Base-by-base conservation (phyloP, 2,329 filamentous ascomycete species). In the Helicocarpus griseus region DNA sequence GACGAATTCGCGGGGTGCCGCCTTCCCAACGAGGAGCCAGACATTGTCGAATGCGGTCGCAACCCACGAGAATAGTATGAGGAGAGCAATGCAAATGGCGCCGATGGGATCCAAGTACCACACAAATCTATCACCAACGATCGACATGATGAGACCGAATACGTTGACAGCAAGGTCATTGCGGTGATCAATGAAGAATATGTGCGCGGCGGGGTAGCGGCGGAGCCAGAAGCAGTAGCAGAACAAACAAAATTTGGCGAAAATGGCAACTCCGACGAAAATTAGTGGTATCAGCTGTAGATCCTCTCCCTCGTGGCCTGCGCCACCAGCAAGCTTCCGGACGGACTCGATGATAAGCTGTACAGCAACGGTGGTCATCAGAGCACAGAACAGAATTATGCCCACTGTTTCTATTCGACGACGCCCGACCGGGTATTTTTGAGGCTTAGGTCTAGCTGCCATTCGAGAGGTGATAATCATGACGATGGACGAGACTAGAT, bases 341-440 rank as follows among this genome's bases (percentile, higher is more conserved):
- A 71, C 72, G 21, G 80, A 83, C 56, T 82, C 77, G 51, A 83
- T 67, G 45, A 81, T 75, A 26, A 84, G 69, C 59, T 83, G 77
- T 26, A 83, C 78, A 45, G 81, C 79, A 3, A 83, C 80, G 0
- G 80, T 83, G 2, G 81, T 82, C 79, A 84, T 83, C 53, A 84
- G 69, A 40, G 80, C 79, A 56, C 80, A 82, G 64, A 84, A 84
- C 43, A 84, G 74, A 58, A 85, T 80, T 55, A 84, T 80, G 26
- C 80, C 81, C 53, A 83, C 74, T 2, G 81, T 82, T 66, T 84
- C 81, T 50, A 83, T 77, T 51, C 81, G 74, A 4, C 75, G 82
- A 6, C 81, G 76, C 39, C 79, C 81, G 24, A 83, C 80, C 17
- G 80, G 80, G 57, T 80, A 83, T 61, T 80, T 81, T 65, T 81